phyloP scores from a whole-genome alignment of 805 yeast species.

The Candida adriatica region DNA sequence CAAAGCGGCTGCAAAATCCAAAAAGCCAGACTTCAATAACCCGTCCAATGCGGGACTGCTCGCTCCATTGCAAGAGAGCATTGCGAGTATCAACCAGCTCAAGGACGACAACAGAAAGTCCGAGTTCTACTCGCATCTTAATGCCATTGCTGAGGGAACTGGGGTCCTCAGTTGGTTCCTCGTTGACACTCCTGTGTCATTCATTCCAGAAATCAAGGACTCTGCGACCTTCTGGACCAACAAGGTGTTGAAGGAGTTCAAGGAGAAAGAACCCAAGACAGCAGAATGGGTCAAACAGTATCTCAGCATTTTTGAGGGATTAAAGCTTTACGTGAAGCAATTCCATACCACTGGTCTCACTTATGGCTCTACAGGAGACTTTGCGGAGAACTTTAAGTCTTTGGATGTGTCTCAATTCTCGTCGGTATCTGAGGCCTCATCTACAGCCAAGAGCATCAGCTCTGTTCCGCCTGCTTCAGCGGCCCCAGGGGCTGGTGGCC shows the following conservation, averaged over 20 bases:
- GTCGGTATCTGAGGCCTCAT: slow-evolving; percentile 27
- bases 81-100: slow-evolving; percentile 49
- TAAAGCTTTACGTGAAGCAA: slow-evolving; percentile 68
- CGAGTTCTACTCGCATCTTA: slow-evolving; percentile 60
- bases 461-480: slow-evolving; percentile 87
- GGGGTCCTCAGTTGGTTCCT: slow-evolving; percentile 91
- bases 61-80: slow-evolving; percentile 58
- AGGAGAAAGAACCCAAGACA: slow-evolving; percentile 60
- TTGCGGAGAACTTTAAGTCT: slow-evolving; percentile 41
- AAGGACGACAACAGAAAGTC: slow-evolving; percentile 75
- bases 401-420: slow-evolving; percentile 24
- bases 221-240: slow-evolving; percentile 93
- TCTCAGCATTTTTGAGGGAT: slow-evolving; percentile 55
- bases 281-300: slow-evolving; percentile 77
- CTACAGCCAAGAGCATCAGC: slow-evolving; percentile 32
- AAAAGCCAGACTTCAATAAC: slow-evolving; percentile 56
- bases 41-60: slow-evolving; percentile 50
- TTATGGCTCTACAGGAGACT: slow-evolving; percentile 65
- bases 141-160: slow-evolving; percentile 81
- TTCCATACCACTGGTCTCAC: slow-evolving; percentile 78
- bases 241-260: slow-evolving; percentile 78
- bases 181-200: slow-evolving; percentile 65
- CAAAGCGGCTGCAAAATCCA: slow-evolving; percentile 48
- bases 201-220: slow-evolving; percentile 78
- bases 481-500: slow-evolving; percentile 62